These are phyloP conservation scores for Ilex asprella DNA, from an alignment of 257 asterid species.

Conservation along the genomic window DNA sequence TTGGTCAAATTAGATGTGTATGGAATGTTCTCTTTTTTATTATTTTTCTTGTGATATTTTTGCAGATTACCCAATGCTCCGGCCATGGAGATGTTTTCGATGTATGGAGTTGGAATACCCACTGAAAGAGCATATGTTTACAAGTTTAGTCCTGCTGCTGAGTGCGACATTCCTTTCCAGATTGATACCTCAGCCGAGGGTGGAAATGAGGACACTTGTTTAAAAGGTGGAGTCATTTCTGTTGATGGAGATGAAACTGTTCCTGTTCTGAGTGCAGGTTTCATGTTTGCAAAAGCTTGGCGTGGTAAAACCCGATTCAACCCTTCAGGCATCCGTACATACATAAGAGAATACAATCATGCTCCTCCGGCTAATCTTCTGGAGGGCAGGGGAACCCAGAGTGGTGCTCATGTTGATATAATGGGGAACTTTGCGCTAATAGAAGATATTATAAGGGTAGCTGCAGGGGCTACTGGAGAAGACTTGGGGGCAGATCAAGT, in stretches of 20 bases:
- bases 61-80: constrained; percentile 80
- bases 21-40: no score
- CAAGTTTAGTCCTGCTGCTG: constrained; percentile 50
- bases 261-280: constrained; percentile 75
- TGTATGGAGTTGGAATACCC: constrained; percentile 91
- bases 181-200: constrained; percentile 72
- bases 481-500: constrained; percentile 75
- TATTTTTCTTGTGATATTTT: constrained; percentile 9
- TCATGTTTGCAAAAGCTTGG: constrained; percentile 73
- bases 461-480: constrained; percentile 75
- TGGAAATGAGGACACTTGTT: constrained; percentile 41
- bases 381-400: constrained; percentile 82
- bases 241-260: constrained; percentile 84
- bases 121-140: constrained; percentile 85
- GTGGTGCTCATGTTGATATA: constrained; percentile 86
- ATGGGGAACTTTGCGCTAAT: constrained; percentile 78
- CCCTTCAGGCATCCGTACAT: constrained; percentile 67
- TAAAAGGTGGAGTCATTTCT: constrained; percentile 72
- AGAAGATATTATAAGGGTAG: constrained; percentile 70
- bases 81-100: constrained; percentile 74
- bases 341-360: constrained; percentile 61
- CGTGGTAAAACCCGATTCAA: constrained; percentile 72
- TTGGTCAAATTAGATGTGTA: no score
- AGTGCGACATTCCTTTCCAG: constrained; percentile 70
- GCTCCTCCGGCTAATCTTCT: constrained; percentile 62